phyloP scores from a whole-genome alignment of 768 basidiomycete species.

The Boletus vermiculosoides region DNA sequence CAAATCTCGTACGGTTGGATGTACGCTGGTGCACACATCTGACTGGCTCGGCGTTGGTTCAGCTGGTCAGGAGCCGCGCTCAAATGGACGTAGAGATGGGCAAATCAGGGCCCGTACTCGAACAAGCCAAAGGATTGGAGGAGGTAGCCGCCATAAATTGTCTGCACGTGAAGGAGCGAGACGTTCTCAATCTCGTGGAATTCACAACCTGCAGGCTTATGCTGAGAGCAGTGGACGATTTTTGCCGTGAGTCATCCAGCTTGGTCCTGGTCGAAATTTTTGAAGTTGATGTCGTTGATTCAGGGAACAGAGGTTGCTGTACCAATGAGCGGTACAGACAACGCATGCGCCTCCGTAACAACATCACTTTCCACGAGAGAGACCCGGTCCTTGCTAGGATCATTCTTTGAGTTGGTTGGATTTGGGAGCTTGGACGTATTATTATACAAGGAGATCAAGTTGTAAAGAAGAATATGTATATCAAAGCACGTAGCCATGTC shows the following conservation, averaged over 20 bases:
- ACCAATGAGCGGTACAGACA: slow-evolving; percentile 55
- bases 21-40: slow-evolving; percentile 61
- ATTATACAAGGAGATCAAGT: slow-evolving; percentile 12
- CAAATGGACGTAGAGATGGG: neutral
- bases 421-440: slow-evolving; percentile 12
- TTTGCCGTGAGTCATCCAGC: slow-evolving; percentile 48
- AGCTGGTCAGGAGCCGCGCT: slow-evolving; percentile 45
- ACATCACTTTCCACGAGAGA: slow-evolving; percentile 15
- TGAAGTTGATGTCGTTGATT: neutral
- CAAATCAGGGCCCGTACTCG: slow-evolving; percentile 1
- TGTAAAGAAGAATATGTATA: slow-evolving; percentile 20
- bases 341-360: slow-evolving; percentile 42
- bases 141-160: slow-evolving; percentile 57
- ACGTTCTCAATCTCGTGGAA: slow-evolving; percentile 50
- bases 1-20: slow-evolving; percentile 47
- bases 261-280: neutral
- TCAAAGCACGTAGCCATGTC: slow-evolving; percentile 15
- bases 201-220: slow-evolving; percentile 48
- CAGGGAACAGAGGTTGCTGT: slow-evolving; percentile 52
- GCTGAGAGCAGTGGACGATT: slow-evolving; percentile 42
- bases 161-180: slow-evolving; percentile 52
- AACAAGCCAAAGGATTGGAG: slow-evolving; percentile 33
- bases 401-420: slow-evolving; percentile 14
- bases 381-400: slow-evolving; percentile 15
- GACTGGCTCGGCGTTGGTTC: slow-evolving; percentile 48